Evolutionary conservation across 164 flowering plant species (phyloP).

Genomic region (Akebia trifoliata): DNA sequence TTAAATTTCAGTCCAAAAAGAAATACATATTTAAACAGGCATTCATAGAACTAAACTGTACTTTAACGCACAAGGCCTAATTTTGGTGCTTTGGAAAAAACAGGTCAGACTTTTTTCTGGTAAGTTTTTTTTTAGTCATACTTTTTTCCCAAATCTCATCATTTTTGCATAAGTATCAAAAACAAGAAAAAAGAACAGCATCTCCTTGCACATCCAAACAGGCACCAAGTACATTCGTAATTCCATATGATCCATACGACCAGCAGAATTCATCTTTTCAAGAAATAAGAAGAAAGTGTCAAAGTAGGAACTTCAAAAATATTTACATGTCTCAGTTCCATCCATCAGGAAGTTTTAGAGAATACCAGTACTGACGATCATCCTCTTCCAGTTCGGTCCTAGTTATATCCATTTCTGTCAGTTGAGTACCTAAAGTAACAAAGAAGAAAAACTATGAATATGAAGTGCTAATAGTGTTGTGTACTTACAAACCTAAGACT

Average conservation of each 20-base stretch:
- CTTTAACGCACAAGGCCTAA: neutral
- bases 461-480: neutral
- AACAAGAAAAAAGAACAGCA: neutral
- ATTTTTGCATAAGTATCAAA: no score
- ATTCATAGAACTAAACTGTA: no score
- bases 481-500: neutral
- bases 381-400: conserved; percentile 46
- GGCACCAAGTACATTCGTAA: neutral
- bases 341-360: conserved; percentile 13
- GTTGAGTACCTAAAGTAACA: conserved; percentile 30
- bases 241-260: neutral
- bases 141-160: no score
- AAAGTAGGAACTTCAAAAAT: conserved; percentile 1
- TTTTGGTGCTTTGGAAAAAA: neutral
- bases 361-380: conserved; percentile 71
- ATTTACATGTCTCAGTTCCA: conserved; percentile 9
- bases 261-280: neutral
- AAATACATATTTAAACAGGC: neutral
- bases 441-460: neutral
- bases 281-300: neutral
- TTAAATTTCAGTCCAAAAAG: neutral
- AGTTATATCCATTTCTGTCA: conserved; percentile 39
- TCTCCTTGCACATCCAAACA: neutral
- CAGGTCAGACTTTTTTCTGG: neutral
- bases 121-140: no score